These are phyloP conservation scores for Trametes pubescens DNA, from an alignment of 1,284 basidiomycete species.

Conservation along the genomic window DNA sequence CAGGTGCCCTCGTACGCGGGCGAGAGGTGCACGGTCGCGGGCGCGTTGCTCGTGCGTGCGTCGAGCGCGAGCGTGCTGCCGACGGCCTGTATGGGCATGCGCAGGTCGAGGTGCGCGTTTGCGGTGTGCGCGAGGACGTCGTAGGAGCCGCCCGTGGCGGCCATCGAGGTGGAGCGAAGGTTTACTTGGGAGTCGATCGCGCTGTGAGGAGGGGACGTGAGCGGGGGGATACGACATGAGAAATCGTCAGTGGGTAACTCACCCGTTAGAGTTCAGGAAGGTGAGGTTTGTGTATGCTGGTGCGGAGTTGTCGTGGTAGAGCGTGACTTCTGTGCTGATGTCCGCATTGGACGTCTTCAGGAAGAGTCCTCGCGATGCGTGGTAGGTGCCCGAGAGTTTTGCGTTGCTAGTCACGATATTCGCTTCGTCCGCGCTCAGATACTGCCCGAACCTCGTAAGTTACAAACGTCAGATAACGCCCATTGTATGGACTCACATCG, in stretches of 20 bases:
- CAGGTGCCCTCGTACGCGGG: slow-evolving; percentile 55
- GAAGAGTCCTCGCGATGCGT: slow-evolving; percentile 43
- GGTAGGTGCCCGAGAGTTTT: slow-evolving; percentile 51
- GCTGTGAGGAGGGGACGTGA: slow-evolving; percentile 18
- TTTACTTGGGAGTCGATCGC: slow-evolving; percentile 41
- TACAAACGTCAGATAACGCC: not conserved
- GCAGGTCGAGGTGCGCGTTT: slow-evolving; percentile 41
- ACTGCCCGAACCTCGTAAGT: slow-evolving; percentile 37
- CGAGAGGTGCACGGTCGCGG: slow-evolving; percentile 45
- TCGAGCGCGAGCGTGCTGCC: slow-evolving; percentile 46
- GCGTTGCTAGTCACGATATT: slow-evolving; percentile 46
- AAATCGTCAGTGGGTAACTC: not conserved
- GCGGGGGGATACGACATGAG: not conserved
- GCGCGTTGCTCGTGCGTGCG: slow-evolving; percentile 44
- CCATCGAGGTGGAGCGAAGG: slow-evolving; percentile 38
- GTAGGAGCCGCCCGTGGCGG: slow-evolving; percentile 42
- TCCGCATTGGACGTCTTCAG: slow-evolving; percentile 48
- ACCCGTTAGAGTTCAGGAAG: slow-evolving; percentile 48
- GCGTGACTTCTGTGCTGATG: slow-evolving; percentile 47
- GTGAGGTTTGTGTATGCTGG: slow-evolving; percentile 34
- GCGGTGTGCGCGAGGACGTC: slow-evolving; percentile 38
- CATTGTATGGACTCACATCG: slow-evolving; percentile 18
- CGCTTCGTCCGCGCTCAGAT: slow-evolving; percentile 43
- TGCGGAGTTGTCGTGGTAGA: slow-evolving; percentile 43
- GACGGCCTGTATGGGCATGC: slow-evolving; percentile 47